A percentile compares a stretch with the other conserved stretches of the same genome.
Conservation (phyloP, 2,329 filamentous ascomycete species). For the Microsporum audouinii region DNA sequence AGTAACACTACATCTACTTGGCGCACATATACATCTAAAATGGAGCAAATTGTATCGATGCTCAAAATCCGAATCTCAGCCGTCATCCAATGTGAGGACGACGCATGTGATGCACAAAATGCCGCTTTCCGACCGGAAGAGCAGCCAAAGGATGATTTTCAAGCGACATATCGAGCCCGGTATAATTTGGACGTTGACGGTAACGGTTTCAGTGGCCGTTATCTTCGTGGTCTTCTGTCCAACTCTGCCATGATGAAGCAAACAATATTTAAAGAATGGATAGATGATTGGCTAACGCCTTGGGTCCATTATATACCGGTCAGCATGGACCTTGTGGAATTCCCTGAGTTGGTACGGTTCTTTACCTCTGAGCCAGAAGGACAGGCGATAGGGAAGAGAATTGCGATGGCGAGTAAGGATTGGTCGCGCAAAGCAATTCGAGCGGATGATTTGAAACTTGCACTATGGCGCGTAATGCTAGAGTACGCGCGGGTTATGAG, state of each 20-base stretch:
- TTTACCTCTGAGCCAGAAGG: conserved; percentile 39
- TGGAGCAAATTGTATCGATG: conserved; percentile 13
- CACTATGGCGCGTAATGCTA: conserved; percentile 50
- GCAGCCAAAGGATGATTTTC: conserved; percentile 23
- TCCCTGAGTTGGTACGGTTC: conserved; percentile 42
- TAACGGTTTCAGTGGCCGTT: conserved; percentile 46
- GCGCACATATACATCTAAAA: conserved; percentile 10
- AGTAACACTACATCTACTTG: conserved; percentile 2
- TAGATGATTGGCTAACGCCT: conserved; percentile 44
- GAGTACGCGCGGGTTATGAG: conserved; percentile 31
- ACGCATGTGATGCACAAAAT: conserved; percentile 22
- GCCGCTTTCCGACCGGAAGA: conserved; percentile 15
- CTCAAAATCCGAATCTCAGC: conserved; percentile 39
- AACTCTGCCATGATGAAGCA: conserved; percentile 41
- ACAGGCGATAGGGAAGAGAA: conserved; percentile 36
- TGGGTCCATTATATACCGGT: conserved; percentile 50
- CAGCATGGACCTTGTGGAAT: conserved; percentile 39
- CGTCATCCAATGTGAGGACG: conserved; percentile 36
- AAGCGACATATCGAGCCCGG: conserved; percentile 29
- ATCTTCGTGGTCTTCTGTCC: conserved; percentile 41
- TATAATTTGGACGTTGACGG: conserved; percentile 46
- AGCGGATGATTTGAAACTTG: conserved; percentile 49
- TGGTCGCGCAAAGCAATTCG: conserved; percentile 47
- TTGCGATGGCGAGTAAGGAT: conserved; percentile 44
- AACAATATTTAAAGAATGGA: conserved; percentile 46